phyloP scores from a whole-genome alignment of 2,329 filamentous ascomycete species.

The Fonsecaea multimorphosa region DNA sequence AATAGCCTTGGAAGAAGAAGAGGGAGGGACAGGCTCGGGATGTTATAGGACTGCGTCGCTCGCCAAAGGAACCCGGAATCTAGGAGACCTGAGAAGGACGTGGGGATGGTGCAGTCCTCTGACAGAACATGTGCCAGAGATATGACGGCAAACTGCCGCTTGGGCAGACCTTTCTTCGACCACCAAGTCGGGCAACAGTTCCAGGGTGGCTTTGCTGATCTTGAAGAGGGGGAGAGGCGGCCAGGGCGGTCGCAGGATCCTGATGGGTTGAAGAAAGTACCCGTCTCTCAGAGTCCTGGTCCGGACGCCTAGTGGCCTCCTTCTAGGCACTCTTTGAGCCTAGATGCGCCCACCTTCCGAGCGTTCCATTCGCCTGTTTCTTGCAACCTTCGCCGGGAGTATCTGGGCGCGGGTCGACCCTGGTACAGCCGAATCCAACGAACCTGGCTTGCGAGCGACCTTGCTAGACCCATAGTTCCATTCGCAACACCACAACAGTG shows the following conservation, averaged over 20 bases:
- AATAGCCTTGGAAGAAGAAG: conserved; percentile 16
- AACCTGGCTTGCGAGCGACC: not conserved
- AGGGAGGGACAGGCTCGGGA: conserved; percentile 17
- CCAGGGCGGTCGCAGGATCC: not conserved
- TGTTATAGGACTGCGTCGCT: conserved; percentile 25
- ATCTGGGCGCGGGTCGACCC: conserved; percentile 24
- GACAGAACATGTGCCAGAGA: not conserved
- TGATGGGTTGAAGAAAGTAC: conserved; percentile 30
- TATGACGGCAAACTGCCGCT: conserved; percentile 21
- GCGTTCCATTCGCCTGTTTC: conserved; percentile 18
- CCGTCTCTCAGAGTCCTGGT: conserved; percentile 16
- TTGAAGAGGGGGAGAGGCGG: not conserved
- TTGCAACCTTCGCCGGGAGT: not conserved
- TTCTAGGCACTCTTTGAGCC: conserved; percentile 21
- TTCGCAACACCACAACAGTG: not conserved
- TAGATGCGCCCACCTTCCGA: conserved; percentile 19
- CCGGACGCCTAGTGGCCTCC: conserved; percentile 2
- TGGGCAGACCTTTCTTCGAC: conserved; percentile 10
- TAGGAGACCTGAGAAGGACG: conserved; percentile 6
- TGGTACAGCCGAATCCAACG: conserved; percentile 1
- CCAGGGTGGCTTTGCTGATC: conserved; percentile 23
- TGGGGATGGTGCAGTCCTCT: conserved; percentile 5
- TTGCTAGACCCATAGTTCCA: conserved; percentile 3
- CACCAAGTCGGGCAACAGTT: conserved; percentile 20
- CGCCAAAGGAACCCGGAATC: conserved; percentile 10